These are phyloP conservation scores for Pyrenopolyporus hunteri DNA, from an alignment of 495 filamentous ascomycete genomes.

Conservation along the genomic window DNA sequence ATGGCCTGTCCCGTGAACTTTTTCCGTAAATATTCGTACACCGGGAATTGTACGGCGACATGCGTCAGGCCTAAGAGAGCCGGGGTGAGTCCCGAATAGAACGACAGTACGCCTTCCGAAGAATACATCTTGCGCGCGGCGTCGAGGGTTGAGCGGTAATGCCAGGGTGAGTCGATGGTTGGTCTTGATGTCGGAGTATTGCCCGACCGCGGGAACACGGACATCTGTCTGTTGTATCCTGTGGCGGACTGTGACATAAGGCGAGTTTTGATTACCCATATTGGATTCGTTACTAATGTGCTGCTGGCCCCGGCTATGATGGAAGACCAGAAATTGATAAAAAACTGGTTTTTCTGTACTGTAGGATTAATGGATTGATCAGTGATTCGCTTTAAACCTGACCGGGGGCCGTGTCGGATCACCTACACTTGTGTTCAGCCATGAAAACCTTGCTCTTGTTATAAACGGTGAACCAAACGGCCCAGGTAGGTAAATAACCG, in stretches of 20 bases:
- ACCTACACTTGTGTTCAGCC: constrained; percentile 68
- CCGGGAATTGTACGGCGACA: constrained; percentile 96
- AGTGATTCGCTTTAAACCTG: neutral
- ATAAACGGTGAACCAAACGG: constrained; percentile 95
- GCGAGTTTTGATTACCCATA: constrained; percentile 99
- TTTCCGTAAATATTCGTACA: constrained; percentile 92
- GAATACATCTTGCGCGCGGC: constrained; percentile 94
- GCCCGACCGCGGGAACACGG: constrained; percentile 49
- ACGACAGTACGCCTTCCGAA: constrained; percentile 83
- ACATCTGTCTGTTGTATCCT: constrained; percentile 45
- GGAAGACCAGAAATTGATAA: constrained; percentile 72
- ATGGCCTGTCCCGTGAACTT: constrained; percentile 87
- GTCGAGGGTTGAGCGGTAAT: constrained; percentile 85
- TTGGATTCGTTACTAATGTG: constrained; percentile 96
- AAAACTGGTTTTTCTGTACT: constrained; percentile 50
- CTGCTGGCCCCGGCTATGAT: constrained; percentile 89
- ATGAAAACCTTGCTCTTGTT: constrained; percentile 81
- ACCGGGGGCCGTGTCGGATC: neutral
- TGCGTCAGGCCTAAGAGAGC: constrained; percentile 92
- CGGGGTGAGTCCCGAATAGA: constrained; percentile 94
- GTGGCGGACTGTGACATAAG: constrained; percentile 83
- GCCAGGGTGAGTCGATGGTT: constrained; percentile 72
- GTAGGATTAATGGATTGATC: constrained; percentile 9
- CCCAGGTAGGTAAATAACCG: constrained; percentile 97
- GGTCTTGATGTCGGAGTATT: constrained; percentile 58